Conservation (phyloP, 75 land plant species). For the Cunninghamia lanceolata region DNA sequence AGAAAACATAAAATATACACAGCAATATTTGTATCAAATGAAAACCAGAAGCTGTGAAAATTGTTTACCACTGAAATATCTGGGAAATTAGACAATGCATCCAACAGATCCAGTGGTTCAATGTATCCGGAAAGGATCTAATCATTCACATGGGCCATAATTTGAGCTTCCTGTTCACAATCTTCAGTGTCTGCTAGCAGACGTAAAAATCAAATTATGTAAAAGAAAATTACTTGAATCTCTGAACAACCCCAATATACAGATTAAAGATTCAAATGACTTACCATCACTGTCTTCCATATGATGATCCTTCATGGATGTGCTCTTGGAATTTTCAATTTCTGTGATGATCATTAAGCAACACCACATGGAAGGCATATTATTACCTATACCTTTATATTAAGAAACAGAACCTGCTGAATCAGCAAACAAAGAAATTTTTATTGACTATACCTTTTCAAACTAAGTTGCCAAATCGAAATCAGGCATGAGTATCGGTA, state of each 20-base stretch:
- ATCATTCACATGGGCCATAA: slow-evolving; percentile 38
- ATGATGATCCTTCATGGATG: neutral
- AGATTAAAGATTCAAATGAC: neutral
- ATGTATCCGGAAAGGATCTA: slow-evolving; percentile 52
- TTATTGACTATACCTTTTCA: no score
- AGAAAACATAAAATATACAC: no score
- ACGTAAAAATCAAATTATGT: neutral
- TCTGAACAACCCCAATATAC: neutral
- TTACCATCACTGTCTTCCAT: neutral
- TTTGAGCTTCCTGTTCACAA: slow-evolving; percentile 42
- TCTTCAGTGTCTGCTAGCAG: slow-evolving; percentile 62
- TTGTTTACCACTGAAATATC: slow-evolving; percentile 59
- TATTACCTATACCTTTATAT: no score
- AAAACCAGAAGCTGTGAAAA: neutral
- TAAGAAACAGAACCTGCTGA: no score
- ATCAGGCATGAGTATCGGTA: no score
- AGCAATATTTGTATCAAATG: neutral
- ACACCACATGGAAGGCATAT: no score
- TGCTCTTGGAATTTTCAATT: neutral
- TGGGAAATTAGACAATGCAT: slow-evolving; percentile 66
- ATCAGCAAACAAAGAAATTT: no score
- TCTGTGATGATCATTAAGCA: neutral
- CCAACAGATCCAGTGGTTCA: slow-evolving; percentile 46
- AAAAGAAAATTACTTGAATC: neutral
- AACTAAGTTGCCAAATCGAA: no score